These are phyloP conservation scores for Comarum palustre DNA, from an alignment of 306 rosid genomes.

Conservation along the genomic window DNA sequence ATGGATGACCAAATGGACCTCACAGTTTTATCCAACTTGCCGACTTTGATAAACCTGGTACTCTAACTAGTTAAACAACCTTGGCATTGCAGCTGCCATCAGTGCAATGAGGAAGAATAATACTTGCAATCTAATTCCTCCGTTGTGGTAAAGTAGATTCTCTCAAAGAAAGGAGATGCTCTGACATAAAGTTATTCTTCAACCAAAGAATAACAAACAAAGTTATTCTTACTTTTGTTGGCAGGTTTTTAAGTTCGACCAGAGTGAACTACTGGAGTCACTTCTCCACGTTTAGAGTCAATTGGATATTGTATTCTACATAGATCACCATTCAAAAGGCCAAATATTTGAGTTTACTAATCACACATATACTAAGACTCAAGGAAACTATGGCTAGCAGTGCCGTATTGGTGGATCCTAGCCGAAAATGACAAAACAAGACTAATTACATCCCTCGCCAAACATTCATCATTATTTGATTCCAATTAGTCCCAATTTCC, in stretches of 20 bases:
- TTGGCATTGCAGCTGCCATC: not conserved
- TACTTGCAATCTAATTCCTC: not conserved
- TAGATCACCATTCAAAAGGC: not conserved
- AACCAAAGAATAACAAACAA: not conserved
- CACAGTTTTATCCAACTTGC: not conserved
- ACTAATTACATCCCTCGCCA: not conserved
- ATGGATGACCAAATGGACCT: not conserved
- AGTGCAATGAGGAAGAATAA: not conserved
- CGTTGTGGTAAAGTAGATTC: not conserved
- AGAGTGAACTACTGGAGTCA: not conserved
- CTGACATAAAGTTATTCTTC: not conserved
- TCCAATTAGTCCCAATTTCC: not conserved
- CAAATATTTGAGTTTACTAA: not conserved
- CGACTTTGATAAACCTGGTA: conserved; percentile 1
- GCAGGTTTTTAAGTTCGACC: not conserved
- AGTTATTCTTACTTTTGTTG: not conserved
- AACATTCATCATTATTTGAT: not conserved
- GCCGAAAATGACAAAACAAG: not conserved
- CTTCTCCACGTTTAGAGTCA: not conserved
- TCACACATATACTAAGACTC: not conserved
- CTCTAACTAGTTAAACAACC: not conserved
- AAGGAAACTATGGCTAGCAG: not conserved
- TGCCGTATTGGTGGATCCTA: not conserved
- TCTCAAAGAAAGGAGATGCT: not conserved
- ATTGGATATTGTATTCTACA: not conserved